Percentiles rank a stretch among this genome's conserved stretches.
Evolutionary conservation across 768 basidiomycete species (phyloP).

Genomic region (Daedaleopsis nitida): DNA sequence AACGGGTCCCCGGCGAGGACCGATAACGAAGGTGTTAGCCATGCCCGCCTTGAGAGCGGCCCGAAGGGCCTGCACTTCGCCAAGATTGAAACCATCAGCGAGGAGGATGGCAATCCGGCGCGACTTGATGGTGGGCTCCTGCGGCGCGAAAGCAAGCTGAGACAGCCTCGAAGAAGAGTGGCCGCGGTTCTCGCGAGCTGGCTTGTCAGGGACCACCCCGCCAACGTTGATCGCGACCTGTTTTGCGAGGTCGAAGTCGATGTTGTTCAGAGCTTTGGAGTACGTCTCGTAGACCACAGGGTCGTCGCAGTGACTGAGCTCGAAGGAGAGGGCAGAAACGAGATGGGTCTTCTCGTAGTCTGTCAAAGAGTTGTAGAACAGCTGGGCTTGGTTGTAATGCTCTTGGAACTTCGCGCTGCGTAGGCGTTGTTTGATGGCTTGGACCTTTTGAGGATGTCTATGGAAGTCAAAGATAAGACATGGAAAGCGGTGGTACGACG

Average conservation of each 20-base stretch:
- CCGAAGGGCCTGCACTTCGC: slow-evolving; percentile 61
- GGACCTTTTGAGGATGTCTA: slow-evolving; percentile 49
- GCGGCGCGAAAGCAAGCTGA: slow-evolving; percentile 56
- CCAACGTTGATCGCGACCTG: slow-evolving; percentile 68
- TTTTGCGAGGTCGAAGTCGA: slow-evolving; percentile 74
- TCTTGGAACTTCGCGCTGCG: slow-evolving; percentile 79
- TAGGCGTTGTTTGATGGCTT: slow-evolving; percentile 59
- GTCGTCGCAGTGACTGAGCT: slow-evolving; percentile 84
- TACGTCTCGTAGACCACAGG: slow-evolving; percentile 67
- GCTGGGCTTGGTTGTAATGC: slow-evolving; percentile 71
- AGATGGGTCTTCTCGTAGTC: slow-evolving; percentile 73
- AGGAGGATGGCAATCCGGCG: slow-evolving; percentile 79
- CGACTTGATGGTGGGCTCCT: slow-evolving; percentile 57
- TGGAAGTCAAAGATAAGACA: slow-evolving; percentile 15
- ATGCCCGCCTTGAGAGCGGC: slow-evolving; percentile 51
- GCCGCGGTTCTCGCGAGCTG: slow-evolving; percentile 57
- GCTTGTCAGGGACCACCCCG: slow-evolving; percentile 54
- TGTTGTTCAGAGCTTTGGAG: slow-evolving; percentile 66
- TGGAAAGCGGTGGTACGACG: not conserved
- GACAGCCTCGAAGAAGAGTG: slow-evolving; percentile 57
- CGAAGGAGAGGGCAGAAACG: slow-evolving; percentile 72
- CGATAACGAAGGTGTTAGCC: slow-evolving; percentile 67
- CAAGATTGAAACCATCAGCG: slow-evolving; percentile 70
- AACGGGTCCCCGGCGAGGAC: slow-evolving; percentile 62
- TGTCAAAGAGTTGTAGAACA: slow-evolving; percentile 84